Conservation (phyloP, 192 early-diverging fungal genomes). For the Backusella tarrabulga region DNA sequence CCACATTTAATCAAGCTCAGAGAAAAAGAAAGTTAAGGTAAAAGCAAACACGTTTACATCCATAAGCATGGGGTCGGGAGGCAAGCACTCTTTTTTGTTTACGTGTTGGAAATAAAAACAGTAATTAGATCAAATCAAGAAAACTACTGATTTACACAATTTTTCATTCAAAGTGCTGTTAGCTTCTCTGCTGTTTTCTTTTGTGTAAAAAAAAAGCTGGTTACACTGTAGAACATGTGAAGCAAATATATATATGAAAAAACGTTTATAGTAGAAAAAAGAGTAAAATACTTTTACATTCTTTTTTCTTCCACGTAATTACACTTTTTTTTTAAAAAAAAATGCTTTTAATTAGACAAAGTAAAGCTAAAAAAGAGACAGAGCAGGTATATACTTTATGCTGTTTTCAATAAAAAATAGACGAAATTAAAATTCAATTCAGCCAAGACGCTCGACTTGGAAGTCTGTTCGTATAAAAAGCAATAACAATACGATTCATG, state of each 20-base stretch:
- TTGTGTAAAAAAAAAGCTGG: not conserved
- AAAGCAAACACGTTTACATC: not conserved
- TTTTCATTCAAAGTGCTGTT: not conserved
- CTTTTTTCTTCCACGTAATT: not conserved
- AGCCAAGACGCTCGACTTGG: not conserved
- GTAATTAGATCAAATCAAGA: not conserved
- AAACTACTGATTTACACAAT: not conserved
- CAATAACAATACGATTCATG: not conserved
- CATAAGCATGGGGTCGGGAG: not conserved
- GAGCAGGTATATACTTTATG: not conserved
- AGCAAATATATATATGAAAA: not conserved
- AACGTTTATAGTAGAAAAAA: not conserved
- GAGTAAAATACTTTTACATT: not conserved
- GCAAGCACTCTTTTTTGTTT: not conserved
- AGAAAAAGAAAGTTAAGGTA: not conserved
- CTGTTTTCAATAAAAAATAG: not conserved
- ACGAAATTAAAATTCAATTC: not conserved
- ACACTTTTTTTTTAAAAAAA: not conserved
- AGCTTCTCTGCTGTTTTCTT: not conserved
- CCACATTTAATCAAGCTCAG: not conserved
- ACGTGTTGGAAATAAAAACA: not conserved
- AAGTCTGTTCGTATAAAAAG: not conserved
- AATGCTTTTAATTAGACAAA: constrained; percentile 1
- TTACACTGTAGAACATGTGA: constrained; percentile 6
- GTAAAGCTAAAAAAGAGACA: not conserved